Percentiles rank a stretch among this genome's conserved stretches.
These are phyloP conservation scores for Poterioochromonas sp. DNA, from an alignment of 352 stramenopile genomes.

Conservation along the genomic window DNA sequence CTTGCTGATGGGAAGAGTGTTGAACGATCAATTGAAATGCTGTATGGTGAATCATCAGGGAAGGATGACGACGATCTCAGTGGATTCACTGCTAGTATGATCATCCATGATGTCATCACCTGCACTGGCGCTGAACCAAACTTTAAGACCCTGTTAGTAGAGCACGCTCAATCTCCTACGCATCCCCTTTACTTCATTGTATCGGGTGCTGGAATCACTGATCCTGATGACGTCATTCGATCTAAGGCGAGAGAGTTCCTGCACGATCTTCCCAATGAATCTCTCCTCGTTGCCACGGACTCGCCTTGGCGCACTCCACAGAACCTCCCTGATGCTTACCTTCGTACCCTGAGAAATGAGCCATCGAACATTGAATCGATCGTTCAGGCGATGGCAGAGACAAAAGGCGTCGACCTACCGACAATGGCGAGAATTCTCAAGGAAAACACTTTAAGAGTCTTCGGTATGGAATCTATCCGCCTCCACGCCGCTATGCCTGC, in stretches of 20 bases:
- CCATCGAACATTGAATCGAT: background rate
- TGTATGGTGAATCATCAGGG: too few species aligned
- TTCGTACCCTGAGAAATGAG: slow-evolving; percentile 20
- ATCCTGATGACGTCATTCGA: background rate
- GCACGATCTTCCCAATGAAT: background rate
- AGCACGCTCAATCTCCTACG: background rate
- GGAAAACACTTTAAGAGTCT: slow-evolving; percentile 5
- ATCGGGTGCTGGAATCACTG: background rate
- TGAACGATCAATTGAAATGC: too few species aligned
- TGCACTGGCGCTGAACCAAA: background rate
- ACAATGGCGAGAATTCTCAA: background rate
- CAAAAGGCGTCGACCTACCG: background rate
- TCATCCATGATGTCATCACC: slow-evolving; percentile 19
- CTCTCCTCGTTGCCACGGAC: background rate
- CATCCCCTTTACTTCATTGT: slow-evolving; percentile 6
- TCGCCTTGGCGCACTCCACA: slow-evolving; percentile 22
- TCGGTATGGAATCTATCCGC: background rate
- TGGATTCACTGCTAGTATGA: too few species aligned
- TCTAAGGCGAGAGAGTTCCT: background rate
- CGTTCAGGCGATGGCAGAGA: background rate
- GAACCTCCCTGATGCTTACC: slow-evolving; percentile 12
- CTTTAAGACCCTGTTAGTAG: background rate
- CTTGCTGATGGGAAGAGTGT: too few species aligned
- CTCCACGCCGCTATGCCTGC: background rate
- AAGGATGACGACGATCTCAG: too few species aligned